Conservation (phyloP, 2,329 filamentous ascomycete genomes). For the Lachnellula suecica region DNA sequence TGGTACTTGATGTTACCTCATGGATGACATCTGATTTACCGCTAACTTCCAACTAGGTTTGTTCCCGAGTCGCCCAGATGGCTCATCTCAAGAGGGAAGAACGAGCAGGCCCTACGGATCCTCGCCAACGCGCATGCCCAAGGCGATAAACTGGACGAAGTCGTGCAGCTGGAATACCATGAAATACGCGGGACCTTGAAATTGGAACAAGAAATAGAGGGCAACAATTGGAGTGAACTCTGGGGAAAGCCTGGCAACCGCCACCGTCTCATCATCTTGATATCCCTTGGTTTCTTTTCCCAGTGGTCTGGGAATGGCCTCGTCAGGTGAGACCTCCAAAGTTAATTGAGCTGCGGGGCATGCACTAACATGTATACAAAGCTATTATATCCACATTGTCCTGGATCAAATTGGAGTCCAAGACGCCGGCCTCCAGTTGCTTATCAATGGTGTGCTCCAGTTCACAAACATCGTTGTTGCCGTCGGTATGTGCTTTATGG, state of each 20-base stretch:
- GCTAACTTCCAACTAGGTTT: slow-evolving; percentile 24
- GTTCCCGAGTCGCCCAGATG: slow-evolving; percentile 40
- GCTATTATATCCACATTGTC: slow-evolving; percentile 36
- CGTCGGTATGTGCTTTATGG: slow-evolving; percentile 28
- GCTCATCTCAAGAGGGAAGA: slow-evolving; percentile 44
- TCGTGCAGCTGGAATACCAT: slow-evolving; percentile 40
- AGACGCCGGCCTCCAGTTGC: slow-evolving; percentile 32
- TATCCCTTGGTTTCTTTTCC: slow-evolving; percentile 53
- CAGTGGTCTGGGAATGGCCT: slow-evolving; percentile 58
- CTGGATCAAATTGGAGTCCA: slow-evolving; percentile 39
- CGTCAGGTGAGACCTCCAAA: slow-evolving; percentile 26
- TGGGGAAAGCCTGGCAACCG: slow-evolving; percentile 52
- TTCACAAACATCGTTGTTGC: slow-evolving; percentile 24
- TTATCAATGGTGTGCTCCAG: slow-evolving; percentile 36
- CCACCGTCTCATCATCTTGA: slow-evolving; percentile 50
- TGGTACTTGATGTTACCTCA: slow-evolving; percentile 16
- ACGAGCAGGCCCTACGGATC: slow-evolving; percentile 48
- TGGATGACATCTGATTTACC: slow-evolving; percentile 10
- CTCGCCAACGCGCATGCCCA: slow-evolving; percentile 46
- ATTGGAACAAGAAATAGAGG: slow-evolving; percentile 45
- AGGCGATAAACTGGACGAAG: slow-evolving; percentile 37
- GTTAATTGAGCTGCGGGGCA: not conserved
- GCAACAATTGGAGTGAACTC: slow-evolving; percentile 46
- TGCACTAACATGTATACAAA: slow-evolving; percentile 12
- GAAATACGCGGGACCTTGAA: slow-evolving; percentile 45